These are phyloP conservation scores for Ophiostoma piceae DNA, from an alignment of 2,329 filamentous ascomycete species.

Conservation along the genomic window DNA sequence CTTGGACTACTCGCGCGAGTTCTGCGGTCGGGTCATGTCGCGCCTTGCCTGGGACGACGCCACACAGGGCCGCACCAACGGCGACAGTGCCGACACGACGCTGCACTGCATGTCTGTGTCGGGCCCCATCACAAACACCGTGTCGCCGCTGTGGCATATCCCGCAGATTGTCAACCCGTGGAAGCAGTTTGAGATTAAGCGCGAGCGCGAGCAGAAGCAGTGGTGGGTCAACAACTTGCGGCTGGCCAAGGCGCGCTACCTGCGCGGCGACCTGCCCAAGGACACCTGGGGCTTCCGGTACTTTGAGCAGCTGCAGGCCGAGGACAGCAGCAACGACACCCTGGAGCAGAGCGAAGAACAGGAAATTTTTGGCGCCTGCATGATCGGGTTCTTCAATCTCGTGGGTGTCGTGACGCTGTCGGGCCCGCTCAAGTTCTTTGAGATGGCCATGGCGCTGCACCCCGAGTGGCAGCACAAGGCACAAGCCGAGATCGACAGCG, in stretches of 20 bases:
- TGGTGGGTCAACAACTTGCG: conserved; percentile 45
- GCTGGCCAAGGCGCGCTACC: conserved; percentile 40
- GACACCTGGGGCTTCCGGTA: conserved; percentile 48
- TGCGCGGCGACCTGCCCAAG: conserved; percentile 38
- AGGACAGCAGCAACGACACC: conserved; percentile 36
- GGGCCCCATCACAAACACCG: conserved; percentile 46
- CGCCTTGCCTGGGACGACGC: conserved; percentile 48
- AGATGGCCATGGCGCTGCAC: conserved; percentile 49
- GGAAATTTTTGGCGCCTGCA: conserved; percentile 45
- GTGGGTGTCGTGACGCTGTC: conserved; percentile 48
- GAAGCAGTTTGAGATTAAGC: conserved; percentile 43
- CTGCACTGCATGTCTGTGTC: conserved; percentile 50
- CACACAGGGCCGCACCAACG: conserved; percentile 42
- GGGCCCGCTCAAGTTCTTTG: conserved; percentile 47
- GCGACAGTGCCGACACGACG: conserved; percentile 44
- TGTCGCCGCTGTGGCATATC: conserved; percentile 45
- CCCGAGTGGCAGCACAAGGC: conserved; percentile 49
- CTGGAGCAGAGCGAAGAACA: conserved; percentile 41
- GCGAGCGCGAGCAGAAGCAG: conserved; percentile 40
- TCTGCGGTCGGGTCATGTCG: conserved; percentile 48
- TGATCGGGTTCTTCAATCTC: conserved; percentile 48
- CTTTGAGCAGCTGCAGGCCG: conserved; percentile 39
- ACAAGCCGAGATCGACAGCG: conserved; percentile 53
- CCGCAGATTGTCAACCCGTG: conserved; percentile 44
- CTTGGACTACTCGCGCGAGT: conserved; percentile 43